Percentiles rank a stretch among this genome's conserved stretches.
phyloP scores from a whole-genome alignment of 495 filamentous ascomycete genomes.

The Chaetomium cochliodes region DNA sequence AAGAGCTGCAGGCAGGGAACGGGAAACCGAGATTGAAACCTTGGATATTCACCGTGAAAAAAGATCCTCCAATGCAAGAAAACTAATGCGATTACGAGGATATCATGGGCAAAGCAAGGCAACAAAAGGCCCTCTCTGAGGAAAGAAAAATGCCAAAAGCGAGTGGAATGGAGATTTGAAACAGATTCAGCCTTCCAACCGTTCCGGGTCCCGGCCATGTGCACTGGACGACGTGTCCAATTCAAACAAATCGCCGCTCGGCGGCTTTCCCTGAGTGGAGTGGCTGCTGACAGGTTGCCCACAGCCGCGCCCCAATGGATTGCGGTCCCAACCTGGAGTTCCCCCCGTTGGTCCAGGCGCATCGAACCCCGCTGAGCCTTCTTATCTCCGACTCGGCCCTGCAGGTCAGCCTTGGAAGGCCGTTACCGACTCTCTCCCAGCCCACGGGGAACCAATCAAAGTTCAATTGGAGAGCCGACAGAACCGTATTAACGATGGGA shows the following conservation, averaged over 20 bases:
- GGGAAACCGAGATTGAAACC: conserved; percentile 10
- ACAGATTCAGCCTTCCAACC: conserved; percentile 27
- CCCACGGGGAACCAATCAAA: conserved; percentile 29
- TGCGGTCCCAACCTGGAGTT: conserved; percentile 13
- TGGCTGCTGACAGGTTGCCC: conserved; percentile 23
- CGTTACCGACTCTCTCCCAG: conserved; percentile 4
- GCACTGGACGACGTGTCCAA: conserved; percentile 37
- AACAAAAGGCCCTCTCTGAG: conserved; percentile 6
- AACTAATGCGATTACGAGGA: conserved; percentile 17
- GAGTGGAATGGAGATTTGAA: conserved; percentile 21
- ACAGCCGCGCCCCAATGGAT: conserved; percentile 9
- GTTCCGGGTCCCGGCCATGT: conserved; percentile 19
- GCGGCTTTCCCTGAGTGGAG: conserved; percentile 17
- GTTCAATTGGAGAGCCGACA: conserved; percentile 3
- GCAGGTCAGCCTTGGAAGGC: conserved; percentile 15
- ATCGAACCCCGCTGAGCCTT: not conserved
- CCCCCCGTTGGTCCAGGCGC: conserved; percentile 17
- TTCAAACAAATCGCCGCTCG: conserved; percentile 30
- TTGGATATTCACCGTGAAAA: conserved; percentile 9
- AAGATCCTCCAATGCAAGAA: conserved; percentile 23
- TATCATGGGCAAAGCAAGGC: conserved; percentile 24
- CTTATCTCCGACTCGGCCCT: conserved; percentile 20
- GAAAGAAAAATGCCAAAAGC: conserved; percentile 19
- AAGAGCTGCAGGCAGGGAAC: conserved; percentile 8
- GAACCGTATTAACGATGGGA: not conserved